Evolutionary conservation across 2,329 filamentous ascomycete species (phyloP).

Genomic region (Geosmithia morbida): DNA sequence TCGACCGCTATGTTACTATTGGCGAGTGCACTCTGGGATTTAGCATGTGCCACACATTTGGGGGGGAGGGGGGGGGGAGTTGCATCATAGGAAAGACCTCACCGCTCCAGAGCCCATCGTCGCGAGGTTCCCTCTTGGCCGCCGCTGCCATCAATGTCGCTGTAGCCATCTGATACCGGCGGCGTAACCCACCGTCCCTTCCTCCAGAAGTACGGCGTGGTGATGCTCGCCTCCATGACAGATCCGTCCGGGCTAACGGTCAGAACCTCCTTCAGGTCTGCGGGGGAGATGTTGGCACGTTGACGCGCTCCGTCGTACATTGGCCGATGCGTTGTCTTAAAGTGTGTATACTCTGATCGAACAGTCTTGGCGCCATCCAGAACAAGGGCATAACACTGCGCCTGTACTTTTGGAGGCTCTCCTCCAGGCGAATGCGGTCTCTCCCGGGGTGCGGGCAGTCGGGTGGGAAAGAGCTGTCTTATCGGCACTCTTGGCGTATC

Average conservation of each 20-base stretch:
- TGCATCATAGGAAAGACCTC: background rate
- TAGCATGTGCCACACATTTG: background rate
- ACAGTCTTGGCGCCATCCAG: slow-evolving; percentile 26
- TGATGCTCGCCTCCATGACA: slow-evolving; percentile 74
- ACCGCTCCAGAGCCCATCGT: slow-evolving; percentile 66
- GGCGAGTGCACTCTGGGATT: background rate
- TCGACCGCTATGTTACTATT: slow-evolving; percentile 48
- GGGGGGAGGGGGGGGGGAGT: no score
- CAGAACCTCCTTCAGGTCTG: slow-evolving; percentile 55
- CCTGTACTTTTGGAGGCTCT: no score
- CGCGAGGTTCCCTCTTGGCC: slow-evolving; percentile 75
- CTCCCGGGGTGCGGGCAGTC: slow-evolving; percentile 30
- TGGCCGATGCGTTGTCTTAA: slow-evolving; percentile 67
- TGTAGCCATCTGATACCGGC: slow-evolving; percentile 28
- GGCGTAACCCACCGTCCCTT: slow-evolving; percentile 68
- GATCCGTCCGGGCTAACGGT: slow-evolving; percentile 46
- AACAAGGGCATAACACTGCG: slow-evolving; percentile 24
- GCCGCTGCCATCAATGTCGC: slow-evolving; percentile 66
- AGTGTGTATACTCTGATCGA: slow-evolving; percentile 55
- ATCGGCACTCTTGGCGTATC: slow-evolving; percentile 22
- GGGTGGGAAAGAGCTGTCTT: slow-evolving; percentile 41
- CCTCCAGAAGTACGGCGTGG: slow-evolving; percentile 70
- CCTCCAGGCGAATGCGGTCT: background rate
- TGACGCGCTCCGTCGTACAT: slow-evolving; percentile 58
- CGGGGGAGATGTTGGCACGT: slow-evolving; percentile 37